Conservation (phyloP, 768 basidiomycete species). For the Melanogaster broomeanus region DNA sequence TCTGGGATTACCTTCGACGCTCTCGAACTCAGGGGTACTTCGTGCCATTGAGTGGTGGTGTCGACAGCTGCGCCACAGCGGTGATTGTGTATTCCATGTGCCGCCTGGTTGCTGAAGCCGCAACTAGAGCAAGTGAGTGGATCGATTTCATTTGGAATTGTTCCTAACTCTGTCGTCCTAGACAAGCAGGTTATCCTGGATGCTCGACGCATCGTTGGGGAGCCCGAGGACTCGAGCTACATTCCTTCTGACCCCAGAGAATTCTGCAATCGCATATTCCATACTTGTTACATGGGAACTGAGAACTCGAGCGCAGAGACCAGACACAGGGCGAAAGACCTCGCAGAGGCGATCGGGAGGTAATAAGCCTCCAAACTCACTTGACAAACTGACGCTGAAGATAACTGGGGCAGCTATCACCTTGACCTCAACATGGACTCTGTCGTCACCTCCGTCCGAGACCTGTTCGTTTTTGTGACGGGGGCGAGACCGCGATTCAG, state of each 20-base stretch:
- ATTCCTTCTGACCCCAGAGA: conserved; percentile 86
- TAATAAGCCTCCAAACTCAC: conserved; percentile 29
- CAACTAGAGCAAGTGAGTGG: conserved; percentile 63
- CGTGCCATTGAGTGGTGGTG: conserved; percentile 91
- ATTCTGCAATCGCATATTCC: conserved; percentile 85
- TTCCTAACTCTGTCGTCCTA: conserved; percentile 24
- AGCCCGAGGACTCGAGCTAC: conserved; percentile 79
- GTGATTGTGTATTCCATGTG: conserved; percentile 98
- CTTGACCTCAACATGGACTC: conserved; percentile 95
- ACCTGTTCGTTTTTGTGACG: conserved; percentile 84
- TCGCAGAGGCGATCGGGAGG: conserved; percentile 91
- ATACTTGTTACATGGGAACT: conserved; percentile 99
- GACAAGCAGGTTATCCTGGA: conserved; percentile 88
- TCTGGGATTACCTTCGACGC: conserved; percentile 98
- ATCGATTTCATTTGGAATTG: background rate
- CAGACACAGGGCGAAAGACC: conserved; percentile 78
- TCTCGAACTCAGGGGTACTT: conserved; percentile 96
- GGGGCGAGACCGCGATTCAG: conserved; percentile 72
- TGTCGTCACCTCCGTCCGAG: conserved; percentile 80
- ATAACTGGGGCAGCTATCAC: conserved; percentile 67
- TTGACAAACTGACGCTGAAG: background rate
- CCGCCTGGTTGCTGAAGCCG: conserved; percentile 81
- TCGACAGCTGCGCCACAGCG: conserved; percentile 97
- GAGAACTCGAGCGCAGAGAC: conserved; percentile 93
- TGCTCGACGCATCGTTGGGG: conserved; percentile 86